Evolutionary conservation across 192 early-diverging fungal species (phyloP), one percentile per base, ranked within the genome.

Genomic region (Chytriomyces confervae): DNA sequence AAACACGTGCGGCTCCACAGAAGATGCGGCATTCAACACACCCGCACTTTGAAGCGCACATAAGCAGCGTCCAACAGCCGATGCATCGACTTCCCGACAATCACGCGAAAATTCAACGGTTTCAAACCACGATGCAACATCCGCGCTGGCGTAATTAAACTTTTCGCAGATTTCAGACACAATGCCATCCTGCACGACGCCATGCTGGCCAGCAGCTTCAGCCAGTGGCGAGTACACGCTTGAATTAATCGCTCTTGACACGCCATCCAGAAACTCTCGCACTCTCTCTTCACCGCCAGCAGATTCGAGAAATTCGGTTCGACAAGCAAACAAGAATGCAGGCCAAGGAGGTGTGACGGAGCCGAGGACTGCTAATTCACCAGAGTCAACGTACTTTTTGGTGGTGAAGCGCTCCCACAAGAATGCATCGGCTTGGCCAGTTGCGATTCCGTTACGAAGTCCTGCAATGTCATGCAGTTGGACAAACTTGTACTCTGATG

Each of bases 321-420:
- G 0, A 72, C 68, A n/a, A 83, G 94, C 95, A 74, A 95, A 87
- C 79, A 91, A 85, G 79, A 96, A 96, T 6, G 94, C 93, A 29
- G 95, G 93, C 94, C 95, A 96, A 7, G 93, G 93, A n/a, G 95
- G 94, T 4, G 90, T 88, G 62, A 96, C 93, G 5, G 89, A 87
- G 53, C 91, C 92, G 53, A 95, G 87, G 61, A 88, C 89, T 36
- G 88, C 85, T 50, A 96, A 87, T 75, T 90, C 87, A 11, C 88
- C 85, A 11, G 83, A 82, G 27, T 89, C 90, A 69, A 95, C 93
- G 78, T 94, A 89, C 47, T 77, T 79, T 80, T 97, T 94, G 77
- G 94, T 97, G 13, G 95, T 97, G 48, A 95, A 92, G 0, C 89
- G 86, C 74, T 97, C 95, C 95, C 95, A 97, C 77, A 97, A 82